Evolutionary conservation across 768 basidiomycete genomes (phyloP).

Genomic region (Serendipita sp.): DNA sequence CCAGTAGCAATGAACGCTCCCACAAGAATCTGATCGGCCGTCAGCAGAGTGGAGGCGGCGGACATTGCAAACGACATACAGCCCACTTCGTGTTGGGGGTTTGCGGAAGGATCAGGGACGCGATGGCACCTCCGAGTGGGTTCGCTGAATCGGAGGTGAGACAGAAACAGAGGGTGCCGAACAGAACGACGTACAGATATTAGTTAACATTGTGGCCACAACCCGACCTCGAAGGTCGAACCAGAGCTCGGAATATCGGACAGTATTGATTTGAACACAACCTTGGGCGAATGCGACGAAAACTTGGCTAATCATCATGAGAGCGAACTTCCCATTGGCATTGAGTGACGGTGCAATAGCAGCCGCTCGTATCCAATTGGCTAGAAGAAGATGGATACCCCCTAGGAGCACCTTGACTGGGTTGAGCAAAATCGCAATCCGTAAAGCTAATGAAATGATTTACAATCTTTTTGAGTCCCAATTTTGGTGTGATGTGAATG

Average conservation of each 20-base stretch:
- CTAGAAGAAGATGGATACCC: background rate
- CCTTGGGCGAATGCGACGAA: slow-evolving; percentile 1
- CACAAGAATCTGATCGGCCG: slow-evolving; percentile 38
- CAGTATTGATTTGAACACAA: background rate
- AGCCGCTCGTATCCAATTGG: slow-evolving; percentile 1
- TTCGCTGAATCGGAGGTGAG: background rate
- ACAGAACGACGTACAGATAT: background rate
- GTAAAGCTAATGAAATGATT: no score
- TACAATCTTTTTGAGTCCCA: slow-evolving; percentile 2
- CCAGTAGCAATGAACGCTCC: slow-evolving; percentile 58
- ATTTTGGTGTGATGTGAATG: background rate
- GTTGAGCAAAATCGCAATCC: no score
- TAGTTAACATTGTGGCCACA: background rate
- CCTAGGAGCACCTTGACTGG: background rate
- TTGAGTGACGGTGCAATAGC: background rate
- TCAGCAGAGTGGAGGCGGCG: background rate
- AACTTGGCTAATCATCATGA: background rate
- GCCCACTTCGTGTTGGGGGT: background rate
- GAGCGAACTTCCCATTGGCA: background rate
- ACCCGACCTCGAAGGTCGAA: background rate
- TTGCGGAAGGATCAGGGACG: background rate
- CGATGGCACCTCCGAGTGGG: slow-evolving; percentile 2
- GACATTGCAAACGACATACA: background rate
- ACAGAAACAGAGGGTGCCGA: background rate
- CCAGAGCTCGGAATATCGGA: slow-evolving; percentile 4